A percentile compares a stretch with the other conserved stretches of the same genome.
Conservation (phyloP, 345 rosid species). For the Lagerstroemia speciosa region DNA sequence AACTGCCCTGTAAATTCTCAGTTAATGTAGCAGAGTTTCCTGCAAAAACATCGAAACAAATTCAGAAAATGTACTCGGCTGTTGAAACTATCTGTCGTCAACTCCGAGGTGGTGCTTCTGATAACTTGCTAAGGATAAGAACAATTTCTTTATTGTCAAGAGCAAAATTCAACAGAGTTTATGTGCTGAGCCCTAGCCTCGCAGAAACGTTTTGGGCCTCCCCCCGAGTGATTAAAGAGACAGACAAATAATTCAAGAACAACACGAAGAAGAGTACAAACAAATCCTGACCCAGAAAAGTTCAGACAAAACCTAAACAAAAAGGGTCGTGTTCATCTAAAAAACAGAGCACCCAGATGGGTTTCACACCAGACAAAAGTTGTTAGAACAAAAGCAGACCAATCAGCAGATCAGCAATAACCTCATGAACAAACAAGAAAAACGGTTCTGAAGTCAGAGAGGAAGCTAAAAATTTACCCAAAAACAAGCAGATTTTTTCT, state of each 20-base stretch:
- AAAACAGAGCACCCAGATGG: neutral
- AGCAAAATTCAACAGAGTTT: neutral
- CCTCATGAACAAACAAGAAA: neutral
- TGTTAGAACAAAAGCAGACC: neutral
- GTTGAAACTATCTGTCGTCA: neutral
- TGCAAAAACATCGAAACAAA: neutral
- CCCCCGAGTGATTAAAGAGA: neutral
- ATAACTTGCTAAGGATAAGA: neutral
- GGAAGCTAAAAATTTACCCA: neutral
- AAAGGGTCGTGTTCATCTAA: neutral
- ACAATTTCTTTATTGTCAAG: too few relatives aligned
- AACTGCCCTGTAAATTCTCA: neutral
- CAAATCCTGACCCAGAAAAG: neutral
- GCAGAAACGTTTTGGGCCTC: neutral
- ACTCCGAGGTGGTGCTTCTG: neutral
- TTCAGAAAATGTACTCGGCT: neutral
- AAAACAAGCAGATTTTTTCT: neutral
- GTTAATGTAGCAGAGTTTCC: neutral
- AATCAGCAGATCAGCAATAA: neutral
- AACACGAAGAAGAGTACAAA: neutral
- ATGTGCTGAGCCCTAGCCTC: neutral
- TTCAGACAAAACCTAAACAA: neutral
- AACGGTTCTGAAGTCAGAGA: neutral
- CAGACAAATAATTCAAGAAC: neutral
- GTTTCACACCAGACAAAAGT: neutral